Base-by-base conservation (phyloP, 495 filamentous ascomycete genomes). In the Tirmania nivea region DNA sequence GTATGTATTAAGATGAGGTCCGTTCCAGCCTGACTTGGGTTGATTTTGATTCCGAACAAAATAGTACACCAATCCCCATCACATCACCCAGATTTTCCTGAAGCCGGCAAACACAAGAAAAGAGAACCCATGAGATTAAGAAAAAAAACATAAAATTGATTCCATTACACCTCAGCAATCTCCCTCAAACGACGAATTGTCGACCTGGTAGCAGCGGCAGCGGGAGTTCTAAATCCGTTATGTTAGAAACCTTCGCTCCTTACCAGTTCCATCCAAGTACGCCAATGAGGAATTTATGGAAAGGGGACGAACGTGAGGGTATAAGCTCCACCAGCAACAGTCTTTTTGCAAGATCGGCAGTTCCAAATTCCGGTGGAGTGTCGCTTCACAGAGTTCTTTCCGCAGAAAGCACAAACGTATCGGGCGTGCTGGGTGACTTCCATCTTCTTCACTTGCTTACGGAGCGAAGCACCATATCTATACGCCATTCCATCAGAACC, bases 381-480 rank as follows among this genome's bases (percentile, higher is more conserved):
- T 59, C 90, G 79, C 78, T 90, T 90, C 62, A 97, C 90, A 57
- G 80, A 82, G 71, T 76, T 80, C 78, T 94, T 94, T 61, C 87
- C 89, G 79, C 89, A 94, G 79, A 92, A 90, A 51, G 86, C 89
- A 77, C 81, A 85, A 54, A 74, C 78, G 77, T 95, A 95, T 69
- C 80, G 77, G 70, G 86, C 85, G 78, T 95, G 89, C 71, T 96
- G 89, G 54, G 83, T 80, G 67, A 94, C 81, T 82, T 97, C 90
- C 83, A 95, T 94, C 81, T 94, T 94, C 84, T 97, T 97, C 68
- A 96, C 85, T 71, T 95, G 90, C 78, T 96, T 97, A 75, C 90
- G 86, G 72, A 97, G 84, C 66, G 90, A 97, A 69, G 90, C 90
- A 82, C 90, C 90, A 73, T 97, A 97, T 81, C 90, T 81, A 57